Conservation (phyloP, 495 filamentous ascomycete genomes). For the Aspergillus conjunctus region DNA sequence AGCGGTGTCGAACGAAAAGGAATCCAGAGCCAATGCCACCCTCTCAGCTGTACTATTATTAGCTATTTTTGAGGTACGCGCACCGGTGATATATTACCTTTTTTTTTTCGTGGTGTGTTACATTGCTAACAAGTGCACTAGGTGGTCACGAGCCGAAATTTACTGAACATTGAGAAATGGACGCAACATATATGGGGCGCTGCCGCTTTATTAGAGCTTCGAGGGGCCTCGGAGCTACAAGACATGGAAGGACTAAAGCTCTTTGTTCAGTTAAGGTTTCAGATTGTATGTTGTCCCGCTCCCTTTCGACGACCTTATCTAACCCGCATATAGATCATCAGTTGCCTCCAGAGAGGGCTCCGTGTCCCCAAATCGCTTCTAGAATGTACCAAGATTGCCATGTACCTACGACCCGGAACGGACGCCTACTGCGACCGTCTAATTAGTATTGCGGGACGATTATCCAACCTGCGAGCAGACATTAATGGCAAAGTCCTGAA, state of each 20-base stretch:
- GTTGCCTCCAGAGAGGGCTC: constrained; percentile 41
- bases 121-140: constrained; percentile 24
- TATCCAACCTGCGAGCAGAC: constrained; percentile 50
- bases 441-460: constrained; percentile 42
- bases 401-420: constrained; percentile 36
- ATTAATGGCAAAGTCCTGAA: constrained; percentile 40
- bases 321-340: constrained; percentile 35
- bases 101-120: not conserved
- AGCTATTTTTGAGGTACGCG: constrained; percentile 49
- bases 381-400: constrained; percentile 37
- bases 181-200: constrained; percentile 63
- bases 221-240: constrained; percentile 59
- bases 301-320: not conserved
- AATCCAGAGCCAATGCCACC: constrained; percentile 62
- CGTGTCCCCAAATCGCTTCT: constrained; percentile 40
- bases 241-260: constrained; percentile 56
- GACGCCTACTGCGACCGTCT: constrained; percentile 41
- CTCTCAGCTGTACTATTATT: constrained; percentile 64
- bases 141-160: constrained; percentile 52
- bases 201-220: constrained; percentile 55
- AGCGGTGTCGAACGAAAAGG: constrained; percentile 53
- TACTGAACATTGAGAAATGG: constrained; percentile 53
- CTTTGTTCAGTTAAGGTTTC: constrained; percentile 58
- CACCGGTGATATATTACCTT: not conserved
- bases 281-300: constrained; percentile 37